A percentile compares a stretch with the other conserved stretches of the same genome.
phyloP scores from a whole-genome alignment of 108 stramenopile genomes.

The Cyclotella choctawhatcheeana region DNA sequence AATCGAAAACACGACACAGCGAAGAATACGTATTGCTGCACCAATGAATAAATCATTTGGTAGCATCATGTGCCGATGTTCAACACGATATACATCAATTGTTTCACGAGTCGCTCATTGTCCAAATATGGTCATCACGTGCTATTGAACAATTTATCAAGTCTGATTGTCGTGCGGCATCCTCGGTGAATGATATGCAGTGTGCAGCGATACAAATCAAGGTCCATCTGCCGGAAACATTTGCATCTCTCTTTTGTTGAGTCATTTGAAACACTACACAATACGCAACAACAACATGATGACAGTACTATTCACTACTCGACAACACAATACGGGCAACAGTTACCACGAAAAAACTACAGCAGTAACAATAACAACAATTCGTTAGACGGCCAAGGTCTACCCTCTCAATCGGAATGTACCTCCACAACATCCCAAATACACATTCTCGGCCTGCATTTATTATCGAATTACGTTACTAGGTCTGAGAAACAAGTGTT shows the following conservation, averaged over 20 bases:
- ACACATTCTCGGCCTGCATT: slow-evolving; percentile 65
- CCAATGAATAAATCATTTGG: background rate
- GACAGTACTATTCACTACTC: too few species aligned
- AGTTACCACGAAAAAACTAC: slow-evolving; percentile 34
- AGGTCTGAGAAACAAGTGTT: slow-evolving; percentile 67
- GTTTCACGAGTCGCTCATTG: slow-evolving; percentile 30
- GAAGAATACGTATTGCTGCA: background rate
- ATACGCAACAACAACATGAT: too few species aligned
- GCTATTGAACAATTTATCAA: slow-evolving; percentile 47
- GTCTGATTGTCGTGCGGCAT: slow-evolving; percentile 47
- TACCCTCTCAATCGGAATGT: slow-evolving; percentile 76
- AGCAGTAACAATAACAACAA: slow-evolving; percentile 20
- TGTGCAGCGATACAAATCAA: slow-evolving; percentile 44
- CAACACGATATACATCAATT: slow-evolving; percentile 40
- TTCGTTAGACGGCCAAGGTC: too few species aligned
- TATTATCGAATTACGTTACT: slow-evolving; percentile 68
- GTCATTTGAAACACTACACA: too few species aligned
- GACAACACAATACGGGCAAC: background rate
- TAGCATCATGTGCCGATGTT: slow-evolving; percentile 4
- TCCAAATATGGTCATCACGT: background rate
- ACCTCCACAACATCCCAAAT: slow-evolving; percentile 76
- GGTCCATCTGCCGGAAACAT: slow-evolving; percentile 22
- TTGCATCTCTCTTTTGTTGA: slow-evolving; percentile 4
- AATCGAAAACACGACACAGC: background rate
- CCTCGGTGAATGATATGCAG: slow-evolving; percentile 59